Conservation (phyloP, 2,329 filamentous ascomycete genomes). For the Dactylellina sp. region DNA sequence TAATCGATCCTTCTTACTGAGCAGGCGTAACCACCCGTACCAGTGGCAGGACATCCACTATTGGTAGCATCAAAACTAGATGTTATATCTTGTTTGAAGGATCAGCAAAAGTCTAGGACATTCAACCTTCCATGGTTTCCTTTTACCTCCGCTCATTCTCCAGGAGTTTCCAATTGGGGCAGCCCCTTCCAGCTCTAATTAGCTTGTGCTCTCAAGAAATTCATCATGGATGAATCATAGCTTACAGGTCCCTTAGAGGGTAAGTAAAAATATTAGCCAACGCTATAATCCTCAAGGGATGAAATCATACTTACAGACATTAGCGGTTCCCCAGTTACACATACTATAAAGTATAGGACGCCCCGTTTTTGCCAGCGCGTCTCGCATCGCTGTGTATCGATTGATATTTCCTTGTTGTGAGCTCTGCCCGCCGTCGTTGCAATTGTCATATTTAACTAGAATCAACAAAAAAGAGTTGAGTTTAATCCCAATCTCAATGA, state of each 20-base stretch:
- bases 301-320: constrained; percentile 47
- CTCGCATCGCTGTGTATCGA: constrained; percentile 62
- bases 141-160: constrained; percentile 64
- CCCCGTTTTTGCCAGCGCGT: constrained; percentile 62
- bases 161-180: constrained; percentile 65
- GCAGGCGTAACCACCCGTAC: constrained; percentile 25
- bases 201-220: too few species aligned
- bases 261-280: background rate
- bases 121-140: background rate
- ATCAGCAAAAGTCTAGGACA: background rate
- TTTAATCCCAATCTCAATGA: background rate
- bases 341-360: constrained; percentile 62
- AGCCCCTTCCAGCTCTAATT: too few species aligned
- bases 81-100: constrained; percentile 27
- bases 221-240: too few species aligned
- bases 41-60: constrained; percentile 25
- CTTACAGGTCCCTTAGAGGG: constrained; percentile 37
- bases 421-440: constrained; percentile 66
- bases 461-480: background rate
- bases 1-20: constrained; percentile 11
- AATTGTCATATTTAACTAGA: constrained; percentile 63
- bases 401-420: constrained; percentile 63
- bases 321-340: constrained; percentile 64
- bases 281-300: background rate
- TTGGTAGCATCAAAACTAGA: constrained; percentile 25